These are phyloP conservation scores for Yamadazyma akitaensis DNA, from an alignment of 805 yeast genomes.

Conservation along the genomic window DNA sequence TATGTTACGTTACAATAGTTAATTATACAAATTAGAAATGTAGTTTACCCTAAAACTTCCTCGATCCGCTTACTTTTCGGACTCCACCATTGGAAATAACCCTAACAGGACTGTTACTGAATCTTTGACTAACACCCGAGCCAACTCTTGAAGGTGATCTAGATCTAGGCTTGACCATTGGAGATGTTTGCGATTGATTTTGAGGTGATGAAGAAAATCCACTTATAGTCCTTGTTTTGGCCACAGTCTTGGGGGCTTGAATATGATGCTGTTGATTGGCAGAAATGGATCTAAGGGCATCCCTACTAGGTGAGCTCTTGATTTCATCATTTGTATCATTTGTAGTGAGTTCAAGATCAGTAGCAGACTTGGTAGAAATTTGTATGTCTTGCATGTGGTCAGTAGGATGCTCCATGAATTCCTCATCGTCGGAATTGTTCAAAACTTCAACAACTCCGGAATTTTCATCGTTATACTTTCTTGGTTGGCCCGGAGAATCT, in stretches of 20 bases:
- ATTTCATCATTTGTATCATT: slow-evolving; percentile 7
- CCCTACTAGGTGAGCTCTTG: slow-evolving; percentile 27
- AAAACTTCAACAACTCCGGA: slow-evolving; percentile 32
- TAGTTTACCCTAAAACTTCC: slow-evolving; percentile 8
- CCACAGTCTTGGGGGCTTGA: slow-evolving; percentile 16
- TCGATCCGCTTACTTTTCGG: slow-evolving; percentile 23
- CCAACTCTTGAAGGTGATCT: slow-evolving; percentile 18
- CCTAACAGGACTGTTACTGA: slow-evolving; percentile 15
- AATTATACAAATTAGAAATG: slow-evolving; percentile 4
- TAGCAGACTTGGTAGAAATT: slow-evolving; percentile 9
- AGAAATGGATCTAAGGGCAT: slow-evolving; percentile 37
- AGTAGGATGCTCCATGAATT: slow-evolving; percentile 7
- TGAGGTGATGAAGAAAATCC: slow-evolving; percentile 15
- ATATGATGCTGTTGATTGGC: slow-evolving; percentile 32
- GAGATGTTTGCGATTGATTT: slow-evolving; percentile 10
- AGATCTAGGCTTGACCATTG: slow-evolving; percentile 14
- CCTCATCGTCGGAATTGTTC: slow-evolving; percentile 46
- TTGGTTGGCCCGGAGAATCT: slow-evolving; percentile 96
- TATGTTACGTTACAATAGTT: slow-evolving; percentile 2
- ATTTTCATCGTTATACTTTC: slow-evolving; percentile 51
- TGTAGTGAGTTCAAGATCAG: slow-evolving; percentile 6
- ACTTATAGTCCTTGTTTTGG: slow-evolving; percentile 13
- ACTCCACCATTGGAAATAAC: slow-evolving; percentile 22
- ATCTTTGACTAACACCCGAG: slow-evolving; percentile 15
- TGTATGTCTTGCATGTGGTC: slow-evolving; percentile 16